Percentiles rank a stretch among this genome's conserved stretches.
These are phyloP conservation scores for Saturnispora mendoncae DNA, from an alignment of 805 yeast genomes.

Conservation along the genomic window DNA sequence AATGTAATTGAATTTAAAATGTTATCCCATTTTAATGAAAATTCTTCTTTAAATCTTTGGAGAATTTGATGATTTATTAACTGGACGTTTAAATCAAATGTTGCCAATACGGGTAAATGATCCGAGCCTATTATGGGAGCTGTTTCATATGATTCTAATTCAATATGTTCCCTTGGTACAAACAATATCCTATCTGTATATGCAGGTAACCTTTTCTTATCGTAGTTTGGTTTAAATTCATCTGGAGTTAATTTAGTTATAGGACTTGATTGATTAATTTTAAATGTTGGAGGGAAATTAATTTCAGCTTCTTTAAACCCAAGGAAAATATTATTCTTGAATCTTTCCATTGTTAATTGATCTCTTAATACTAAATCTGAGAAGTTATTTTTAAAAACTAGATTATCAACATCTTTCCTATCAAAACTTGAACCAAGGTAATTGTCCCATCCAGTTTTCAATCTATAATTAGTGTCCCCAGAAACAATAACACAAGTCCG, in stretches of 20 bases:
- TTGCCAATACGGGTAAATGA: conserved; percentile 46
- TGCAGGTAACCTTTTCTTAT: conserved; percentile 39
- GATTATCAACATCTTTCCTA: conserved; percentile 6
- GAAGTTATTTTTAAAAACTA: conserved; percentile 21
- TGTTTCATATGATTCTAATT: conserved; percentile 16
- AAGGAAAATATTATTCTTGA: conserved; percentile 29
- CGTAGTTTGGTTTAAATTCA: conserved; percentile 15
- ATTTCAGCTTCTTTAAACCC: conserved; percentile 43
- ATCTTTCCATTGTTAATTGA: conserved; percentile 31
- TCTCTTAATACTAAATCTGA: conserved; percentile 34
- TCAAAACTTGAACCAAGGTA: conserved; percentile 9
- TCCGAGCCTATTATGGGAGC: conserved; percentile 34
- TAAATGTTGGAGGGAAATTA: conserved; percentile 47
- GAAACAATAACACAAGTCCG: conserved; percentile 27
- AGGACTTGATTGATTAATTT: conserved; percentile 16
- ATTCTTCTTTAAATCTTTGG: conserved; percentile 25
- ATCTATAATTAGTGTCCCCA: conserved; percentile 52
- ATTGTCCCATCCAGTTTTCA: conserved; percentile 17
- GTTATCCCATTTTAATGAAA: conserved; percentile 27
- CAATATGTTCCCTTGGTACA: conserved; percentile 20
- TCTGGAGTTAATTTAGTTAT: background rate
- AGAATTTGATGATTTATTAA: conserved; percentile 33
- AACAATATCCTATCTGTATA: conserved; percentile 51
- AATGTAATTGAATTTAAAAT: conserved; percentile 24
- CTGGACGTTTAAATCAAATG: conserved; percentile 26